These are phyloP conservation scores for Suhomyces maxii DNA, from an alignment of 1,139 yeast species.

Conservation along the genomic window DNA sequence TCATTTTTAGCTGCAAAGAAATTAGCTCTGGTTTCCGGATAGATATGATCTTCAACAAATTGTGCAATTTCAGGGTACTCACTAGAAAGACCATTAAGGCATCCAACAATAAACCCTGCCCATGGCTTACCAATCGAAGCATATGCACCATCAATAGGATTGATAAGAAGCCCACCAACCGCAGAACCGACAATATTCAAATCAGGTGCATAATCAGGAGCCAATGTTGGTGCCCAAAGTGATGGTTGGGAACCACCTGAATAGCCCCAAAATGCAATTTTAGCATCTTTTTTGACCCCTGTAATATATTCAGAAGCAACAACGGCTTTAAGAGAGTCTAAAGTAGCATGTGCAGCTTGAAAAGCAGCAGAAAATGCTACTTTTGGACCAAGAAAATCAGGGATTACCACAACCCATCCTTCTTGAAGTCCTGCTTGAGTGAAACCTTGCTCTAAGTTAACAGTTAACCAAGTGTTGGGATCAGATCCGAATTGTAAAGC, in stretches of 20 bases:
- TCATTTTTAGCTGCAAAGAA: neutral
- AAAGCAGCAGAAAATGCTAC: slow-evolving; percentile 30
- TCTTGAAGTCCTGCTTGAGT: slow-evolving; percentile 17
- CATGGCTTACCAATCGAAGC: slow-evolving; percentile 7
- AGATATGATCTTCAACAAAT: slow-evolving; percentile 4
- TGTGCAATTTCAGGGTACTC: slow-evolving; percentile 24
- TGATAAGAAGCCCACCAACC: slow-evolving; percentile 2
- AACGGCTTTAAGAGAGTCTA: slow-evolving; percentile 29
- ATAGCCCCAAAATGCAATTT: slow-evolving; percentile 21
- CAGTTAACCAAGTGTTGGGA: slow-evolving; percentile 13
- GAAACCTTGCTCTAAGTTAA: slow-evolving; percentile 26
- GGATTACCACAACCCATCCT: slow-evolving; percentile 22
- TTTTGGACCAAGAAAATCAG: slow-evolving; percentile 29
- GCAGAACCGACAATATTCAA: slow-evolving; percentile 15
- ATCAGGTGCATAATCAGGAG: slow-evolving; percentile 23
- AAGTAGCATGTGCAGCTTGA: slow-evolving; percentile 28
- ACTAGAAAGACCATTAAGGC: slow-evolving; percentile 26
- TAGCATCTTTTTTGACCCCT: slow-evolving; percentile 16
- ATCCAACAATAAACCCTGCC: slow-evolving; percentile 29
- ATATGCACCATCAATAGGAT: neutral
- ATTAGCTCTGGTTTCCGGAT: neutral
- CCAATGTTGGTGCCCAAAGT: slow-evolving; percentile 22
- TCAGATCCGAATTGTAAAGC: slow-evolving; percentile 24
- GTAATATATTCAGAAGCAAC: slow-evolving; percentile 13
- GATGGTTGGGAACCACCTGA: slow-evolving; percentile 23